Base-by-base conservation (phyloP, 2,329 filamentous ascomycete species). In the Colletotrichum falcatum region DNA sequence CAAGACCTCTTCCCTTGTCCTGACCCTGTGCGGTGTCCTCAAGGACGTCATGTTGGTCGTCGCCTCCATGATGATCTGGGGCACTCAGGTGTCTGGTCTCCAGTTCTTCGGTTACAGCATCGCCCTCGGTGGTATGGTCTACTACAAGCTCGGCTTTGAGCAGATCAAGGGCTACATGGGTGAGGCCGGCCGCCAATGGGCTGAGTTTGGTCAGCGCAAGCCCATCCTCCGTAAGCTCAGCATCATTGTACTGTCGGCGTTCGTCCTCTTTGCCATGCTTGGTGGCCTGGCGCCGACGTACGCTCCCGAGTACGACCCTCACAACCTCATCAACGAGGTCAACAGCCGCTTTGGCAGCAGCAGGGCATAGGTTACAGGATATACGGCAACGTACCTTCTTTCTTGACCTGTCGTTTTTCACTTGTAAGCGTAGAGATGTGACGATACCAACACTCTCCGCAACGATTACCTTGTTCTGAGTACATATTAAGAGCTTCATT, bases 31-130 rank as follows among this genome's bases (percentile, higher is more conserved):
- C 78, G 93, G 93, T 84, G 93, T 96, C 48, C 89, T 96, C 73
- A 96, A 95, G 87, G 93, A 96, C 81, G 93, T 96, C 70, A 88
- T 96, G 77, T 91, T 96, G 61, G 93, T 96, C 70, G 84, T 86
- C 63, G 91, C 92, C 55, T 94, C 92, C 72, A 94, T 95, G 89
- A 81, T 93, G 74, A 93, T 95, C 81, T 95, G 93, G 91, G 88
- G 89, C 75, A 93, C 93, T 73, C 89, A 91, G 61, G 91, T 95
- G 73, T 89, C 91, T 20, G 84, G 84, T 65, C 88, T 95, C 66
- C 93, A 96, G 84, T 91, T 92, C 80, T 94, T 95, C 79, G 93
- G 93, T 75, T 96, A 95, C 87, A 88, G 86, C 80, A 93, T 95
- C 78, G 92, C 93, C 61, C 89, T 95, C 37, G 86, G 84, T 73